Percentiles rank a stretch among this genome's conserved stretches.
These are phyloP conservation scores for Boletellus deceptivus DNA, from an alignment of 1,284 basidiomycete genomes.

Conservation along the genomic window DNA sequence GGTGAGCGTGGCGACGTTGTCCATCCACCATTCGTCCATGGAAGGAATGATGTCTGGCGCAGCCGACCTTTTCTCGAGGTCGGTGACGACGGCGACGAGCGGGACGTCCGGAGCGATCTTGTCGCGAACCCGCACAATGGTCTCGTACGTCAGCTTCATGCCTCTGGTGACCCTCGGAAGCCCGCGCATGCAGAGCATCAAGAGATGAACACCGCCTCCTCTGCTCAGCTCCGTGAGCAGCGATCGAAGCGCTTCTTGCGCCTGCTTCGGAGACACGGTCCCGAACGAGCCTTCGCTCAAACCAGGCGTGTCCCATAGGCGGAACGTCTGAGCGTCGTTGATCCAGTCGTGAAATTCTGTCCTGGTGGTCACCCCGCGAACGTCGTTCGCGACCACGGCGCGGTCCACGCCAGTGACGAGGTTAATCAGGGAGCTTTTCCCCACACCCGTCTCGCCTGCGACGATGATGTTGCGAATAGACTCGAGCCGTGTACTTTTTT, in stretches of 20 bases:
- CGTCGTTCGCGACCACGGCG: conserved; percentile 30
- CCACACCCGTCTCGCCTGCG: conserved; percentile 32
- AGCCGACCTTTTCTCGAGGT: conserved; percentile 32
- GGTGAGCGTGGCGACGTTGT: conserved; percentile 20
- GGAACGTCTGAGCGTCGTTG: conserved; percentile 21
- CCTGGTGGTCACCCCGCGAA: conserved; percentile 30
- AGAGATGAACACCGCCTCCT: conserved; percentile 29
- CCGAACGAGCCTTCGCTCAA: conserved; percentile 31
- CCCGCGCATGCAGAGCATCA: conserved; percentile 34
- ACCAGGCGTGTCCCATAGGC: conserved; percentile 36
- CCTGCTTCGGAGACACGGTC: conserved; percentile 25
- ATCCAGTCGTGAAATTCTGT: conserved; percentile 25
- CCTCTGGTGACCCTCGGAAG: conserved; percentile 27
- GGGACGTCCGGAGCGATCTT: conserved; percentile 22
- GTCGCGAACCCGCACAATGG: conserved; percentile 24
- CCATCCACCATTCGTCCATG: conserved; percentile 36
- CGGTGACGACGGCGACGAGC: conserved; percentile 31
- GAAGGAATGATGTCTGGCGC: conserved; percentile 19
- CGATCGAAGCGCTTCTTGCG: conserved; percentile 27
- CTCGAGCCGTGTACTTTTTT: conserved; percentile 5
- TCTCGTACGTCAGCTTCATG: conserved; percentile 30
- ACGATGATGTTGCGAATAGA: conserved; percentile 31
- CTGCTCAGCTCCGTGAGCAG: conserved; percentile 26
- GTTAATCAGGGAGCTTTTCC: conserved; percentile 34
- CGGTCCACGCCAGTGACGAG: conserved; percentile 22